Evolutionary conservation across 441 rosid species (phyloP), one percentile per base, ranked within the genome.

Genomic region (Erodium trifolium): DNA sequence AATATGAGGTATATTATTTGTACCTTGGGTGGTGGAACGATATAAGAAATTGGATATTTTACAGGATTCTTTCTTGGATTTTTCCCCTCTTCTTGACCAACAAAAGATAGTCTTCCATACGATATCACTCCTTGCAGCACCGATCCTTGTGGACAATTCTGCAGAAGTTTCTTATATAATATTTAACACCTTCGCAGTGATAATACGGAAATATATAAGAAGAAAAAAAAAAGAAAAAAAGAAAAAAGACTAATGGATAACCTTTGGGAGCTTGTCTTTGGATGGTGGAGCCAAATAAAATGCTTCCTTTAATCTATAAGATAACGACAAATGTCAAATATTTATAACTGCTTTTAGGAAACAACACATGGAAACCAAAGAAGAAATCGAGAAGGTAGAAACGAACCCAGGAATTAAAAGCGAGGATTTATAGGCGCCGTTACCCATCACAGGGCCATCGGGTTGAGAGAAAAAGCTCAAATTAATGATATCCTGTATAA

Each of bases 231-330:
- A 19, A 51, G 27, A 18, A 51, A 51, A 1, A 51, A 19, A 51
- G 27, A 4, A 51, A 35, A 0, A 23, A 43, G 66, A 18, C 68
- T 43, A 75, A 60, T 63, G 41, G 68, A 67, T 77, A 29, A 89
- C 98, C 96, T 95, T 95, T 12, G 98, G 98, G 72, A 92, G 81
- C 85, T 87, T 95, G 77, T 95, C 99, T 84, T 83, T 88, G 66
- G 73, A 73, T 7, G 97, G 98, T 63, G 86, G 99, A 68, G 85
- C 86, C 85, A 94, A 66, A 83, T 89, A 94, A 75, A 95, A 79
- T 27, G 97, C 90, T 86, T 94, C 96, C 73, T 81, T 92, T 77
- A 76, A 82, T 78, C 99, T 94, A 78, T 67, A 71, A 72, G 70
- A 78, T 67, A 68, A 78, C 71, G 66, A 6, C 64, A 66, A 23